phyloP scores from a whole-genome alignment of 192 early-diverging fungal genomes.

The Rhizoclosmatium globosum region DNA sequence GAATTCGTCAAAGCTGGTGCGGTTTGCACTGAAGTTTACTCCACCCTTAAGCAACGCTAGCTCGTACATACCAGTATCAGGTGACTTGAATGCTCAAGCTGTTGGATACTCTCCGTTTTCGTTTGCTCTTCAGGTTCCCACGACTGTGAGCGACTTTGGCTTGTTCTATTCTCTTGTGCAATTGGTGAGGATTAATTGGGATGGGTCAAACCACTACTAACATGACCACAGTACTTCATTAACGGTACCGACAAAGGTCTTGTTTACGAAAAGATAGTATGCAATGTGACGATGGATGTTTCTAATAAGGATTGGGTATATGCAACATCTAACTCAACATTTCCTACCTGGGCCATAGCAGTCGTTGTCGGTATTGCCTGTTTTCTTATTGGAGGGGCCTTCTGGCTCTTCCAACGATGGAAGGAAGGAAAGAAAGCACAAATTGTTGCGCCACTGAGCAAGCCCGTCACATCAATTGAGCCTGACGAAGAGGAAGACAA shows the following conservation, averaged over 20 bases:
- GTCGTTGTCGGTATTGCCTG: too few species aligned
- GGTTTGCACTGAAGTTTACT: neutral
- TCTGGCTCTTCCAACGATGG: too few species aligned
- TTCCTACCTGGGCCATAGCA: too few species aligned
- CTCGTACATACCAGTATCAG: neutral
- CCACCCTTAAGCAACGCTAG: neutral
- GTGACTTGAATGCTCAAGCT: neutral
- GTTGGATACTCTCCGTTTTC: neutral
- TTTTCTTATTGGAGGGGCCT: too few species aligned
- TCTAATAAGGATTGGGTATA: too few species aligned
- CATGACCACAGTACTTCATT: neutral
- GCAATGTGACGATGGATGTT: too few species aligned
- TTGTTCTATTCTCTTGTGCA: neutral
- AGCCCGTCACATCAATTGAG: too few species aligned
- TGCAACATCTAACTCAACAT: too few species aligned
- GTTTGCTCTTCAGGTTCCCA: neutral
- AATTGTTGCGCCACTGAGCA: too few species aligned
- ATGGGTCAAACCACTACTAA: neutral
- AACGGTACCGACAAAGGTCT: neutral
- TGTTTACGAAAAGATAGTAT: too few species aligned
- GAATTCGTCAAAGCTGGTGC: neutral
- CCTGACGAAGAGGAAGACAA: too few species aligned
- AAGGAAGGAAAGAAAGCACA: too few species aligned
- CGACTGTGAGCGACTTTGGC: neutral
- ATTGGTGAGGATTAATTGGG: neutral